Conservation (phyloP, 2,329 filamentous ascomycete genomes). For the Alternaria sp. region DNA sequence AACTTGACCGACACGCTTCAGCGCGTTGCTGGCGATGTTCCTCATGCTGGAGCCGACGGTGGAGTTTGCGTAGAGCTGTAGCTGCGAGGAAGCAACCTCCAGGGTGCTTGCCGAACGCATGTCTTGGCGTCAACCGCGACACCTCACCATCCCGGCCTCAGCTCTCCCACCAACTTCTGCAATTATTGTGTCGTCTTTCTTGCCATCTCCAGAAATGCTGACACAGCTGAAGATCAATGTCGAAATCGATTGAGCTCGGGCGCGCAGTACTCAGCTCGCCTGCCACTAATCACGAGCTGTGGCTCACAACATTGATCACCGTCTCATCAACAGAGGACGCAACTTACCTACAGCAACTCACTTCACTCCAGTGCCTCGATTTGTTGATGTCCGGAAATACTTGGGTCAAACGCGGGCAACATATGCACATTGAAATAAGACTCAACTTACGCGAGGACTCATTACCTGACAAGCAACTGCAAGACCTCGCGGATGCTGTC, state of each 20-base stretch:
- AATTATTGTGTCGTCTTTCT: conserved; percentile 1
- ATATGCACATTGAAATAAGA: conserved; percentile 42
- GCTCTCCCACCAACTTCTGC: conserved; percentile 6
- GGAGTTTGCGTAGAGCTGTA: conserved; percentile 14
- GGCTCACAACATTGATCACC: conserved; percentile 48
- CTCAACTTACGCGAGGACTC: conserved; percentile 38
- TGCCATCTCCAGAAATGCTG: conserved; percentile 3
- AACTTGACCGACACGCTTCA: conserved; percentile 25
- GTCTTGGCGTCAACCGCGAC: conserved; percentile 30
- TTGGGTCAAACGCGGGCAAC: conserved; percentile 48
- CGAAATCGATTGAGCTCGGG: conserved; percentile 44
- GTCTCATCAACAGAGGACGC: conserved; percentile 39
- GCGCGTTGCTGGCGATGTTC: conserved; percentile 25
- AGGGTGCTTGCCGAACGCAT: conserved; percentile 25
- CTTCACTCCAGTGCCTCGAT: conserved; percentile 24
- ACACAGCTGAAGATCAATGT: conserved; percentile 29
- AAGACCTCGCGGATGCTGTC: conserved; percentile 34
- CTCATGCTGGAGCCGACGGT: conserved; percentile 32
- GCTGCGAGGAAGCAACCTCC: conserved; percentile 30
- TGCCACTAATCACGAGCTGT: conserved; percentile 42
- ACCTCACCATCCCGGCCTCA: neutral
- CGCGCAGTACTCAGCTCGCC: conserved; percentile 43
- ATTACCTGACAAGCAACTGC: conserved; percentile 27
- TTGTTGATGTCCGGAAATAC: conserved; percentile 33
- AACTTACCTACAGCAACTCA: conserved; percentile 35